Base-by-base conservation (phyloP, 2,329 filamentous ascomycete species). In the Ascochyta viciae-villosae region DNA sequence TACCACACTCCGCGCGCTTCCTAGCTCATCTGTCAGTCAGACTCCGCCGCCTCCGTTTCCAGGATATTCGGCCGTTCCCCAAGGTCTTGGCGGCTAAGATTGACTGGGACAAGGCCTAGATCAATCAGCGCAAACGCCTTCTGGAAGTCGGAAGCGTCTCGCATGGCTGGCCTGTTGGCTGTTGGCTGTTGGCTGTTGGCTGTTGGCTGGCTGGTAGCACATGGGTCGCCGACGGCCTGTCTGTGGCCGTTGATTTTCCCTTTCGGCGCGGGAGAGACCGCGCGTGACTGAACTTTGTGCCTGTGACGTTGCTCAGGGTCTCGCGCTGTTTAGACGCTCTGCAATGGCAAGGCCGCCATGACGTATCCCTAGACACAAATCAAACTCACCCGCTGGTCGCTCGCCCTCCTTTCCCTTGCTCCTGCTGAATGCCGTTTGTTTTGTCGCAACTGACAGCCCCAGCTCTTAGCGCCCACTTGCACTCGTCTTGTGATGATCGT, bases 81-180 rank as follows among this genome's bases (percentile, higher is more conserved):
- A 56, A 56, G 53, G 31, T 10, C 53, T 56, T 51, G 53, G 53
- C 53, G 31, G 47, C 33, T 22, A 38, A 43, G 33, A 42, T 42
- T 22, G 43, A 42, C 31, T 6, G 53, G 53, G 42, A 31, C 43
- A 47, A 27, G 33, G 47, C 42, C 53, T 56, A 43, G 53, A 56
- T 41, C 41, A 6, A 48, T 24, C 33, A 19, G 33, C 15, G 42
- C 47, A 50, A 43, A 56, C 42, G 38, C 24, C 47, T 56, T 50
- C 46, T 55, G 24, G 41, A 50, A n/a, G n/a, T n/a, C n/a, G n/a
- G n/a, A n/a, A 55, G 41, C 46, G 41, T 45, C 24, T 33, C 38
- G 42, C 40, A 41, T 55, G 52, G 53, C 47, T 46, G 29, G 27
- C 27, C 19, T 19, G 19, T 19, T 19, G 19, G 19, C 19, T 19